Evolutionary conservation across 331 rosid species (phyloP), one percentile per base, ranked within the genome.

Genomic region (Prunus yedoensis): DNA sequence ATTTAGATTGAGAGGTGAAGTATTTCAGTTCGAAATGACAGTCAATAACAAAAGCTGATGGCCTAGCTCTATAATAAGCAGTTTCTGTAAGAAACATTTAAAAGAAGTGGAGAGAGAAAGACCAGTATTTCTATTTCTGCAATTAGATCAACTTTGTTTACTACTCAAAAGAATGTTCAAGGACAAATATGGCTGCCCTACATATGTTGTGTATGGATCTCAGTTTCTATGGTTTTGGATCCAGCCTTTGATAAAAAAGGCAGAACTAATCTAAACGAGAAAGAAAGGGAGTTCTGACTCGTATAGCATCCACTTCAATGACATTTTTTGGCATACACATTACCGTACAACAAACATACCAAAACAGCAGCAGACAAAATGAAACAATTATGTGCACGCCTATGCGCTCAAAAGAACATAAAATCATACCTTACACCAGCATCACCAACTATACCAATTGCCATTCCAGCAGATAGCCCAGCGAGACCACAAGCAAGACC

Each of bases 401-500:
- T 16, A 59, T 10, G 2, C 49, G 47, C 17, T 28, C 28, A 69
- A 27, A 75, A 17, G 80, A 15, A 49, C 49, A 21, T 21, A 38
- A 70, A 74, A 56, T 27, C 25, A 78, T 91, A 91, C 97, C 97
- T 89, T 12, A 91, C 97, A 73, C 97, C 97, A 81, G 97, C 97
- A 80, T 91, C 97, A 35, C 97, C 97, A 77, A 91, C 97, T 62
- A 91, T 91, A 73, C 97, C 97, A 78, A 91, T 91, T 9, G 97
- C 97, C 97, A 91, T 91, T 64, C 97, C 97, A 18, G 97, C 97
- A 57, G 97, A 88, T 57, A 91, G 95, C 10, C 97, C 97, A 16
- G 97, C 97, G 62, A 91, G 86, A 1, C 97, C 97, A 59, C 97
- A 91, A 74, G 97, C 91, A 77, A 91, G 97, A 66, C 97, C 97